Evolutionary conservation across 345 rosid species (phyloP).

Genomic region (Lepidium africanum): DNA sequence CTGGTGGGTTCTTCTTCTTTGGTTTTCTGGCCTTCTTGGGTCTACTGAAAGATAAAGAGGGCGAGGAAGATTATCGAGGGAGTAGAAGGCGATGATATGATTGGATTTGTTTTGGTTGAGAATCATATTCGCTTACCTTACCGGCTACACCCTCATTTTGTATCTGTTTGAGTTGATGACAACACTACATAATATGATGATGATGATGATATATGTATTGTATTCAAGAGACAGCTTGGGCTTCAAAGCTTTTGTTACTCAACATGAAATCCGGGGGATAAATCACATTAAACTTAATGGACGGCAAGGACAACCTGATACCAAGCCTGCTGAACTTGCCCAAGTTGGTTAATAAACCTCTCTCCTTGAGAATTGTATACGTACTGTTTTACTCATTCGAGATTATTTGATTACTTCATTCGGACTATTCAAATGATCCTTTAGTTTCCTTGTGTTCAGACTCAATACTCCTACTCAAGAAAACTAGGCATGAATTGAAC

Average conservation of each 20-base stretch:
- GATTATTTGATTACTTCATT: too few relatives aligned
- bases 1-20: slow-evolving; percentile 86
- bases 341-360: too few relatives aligned
- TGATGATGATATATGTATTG: background rate
- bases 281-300: background rate
- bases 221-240: background rate
- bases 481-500: background rate
- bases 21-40: slow-evolving; percentile 85
- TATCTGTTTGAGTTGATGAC: background rate
- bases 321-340: too few relatives aligned
- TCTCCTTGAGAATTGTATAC: too few relatives aligned
- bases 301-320: too few relatives aligned
- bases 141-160: slow-evolving; percentile 5
- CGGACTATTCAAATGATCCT: background rate
- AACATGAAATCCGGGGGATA: background rate
- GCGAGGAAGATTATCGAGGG: slow-evolving; percentile 48
- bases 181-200: background rate
- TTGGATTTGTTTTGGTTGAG: slow-evolving; percentile 3
- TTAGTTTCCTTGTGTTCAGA: background rate
- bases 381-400: too few relatives aligned
- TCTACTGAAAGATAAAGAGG: slow-evolving; percentile 72
- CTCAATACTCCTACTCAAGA: background rate
- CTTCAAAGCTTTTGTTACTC: background rate
- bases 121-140: background rate
- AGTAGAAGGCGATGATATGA: slow-evolving; percentile 45